phyloP scores from a whole-genome alignment of 1,139 yeast species.

The Suhomyces chickasaworum region DNA sequence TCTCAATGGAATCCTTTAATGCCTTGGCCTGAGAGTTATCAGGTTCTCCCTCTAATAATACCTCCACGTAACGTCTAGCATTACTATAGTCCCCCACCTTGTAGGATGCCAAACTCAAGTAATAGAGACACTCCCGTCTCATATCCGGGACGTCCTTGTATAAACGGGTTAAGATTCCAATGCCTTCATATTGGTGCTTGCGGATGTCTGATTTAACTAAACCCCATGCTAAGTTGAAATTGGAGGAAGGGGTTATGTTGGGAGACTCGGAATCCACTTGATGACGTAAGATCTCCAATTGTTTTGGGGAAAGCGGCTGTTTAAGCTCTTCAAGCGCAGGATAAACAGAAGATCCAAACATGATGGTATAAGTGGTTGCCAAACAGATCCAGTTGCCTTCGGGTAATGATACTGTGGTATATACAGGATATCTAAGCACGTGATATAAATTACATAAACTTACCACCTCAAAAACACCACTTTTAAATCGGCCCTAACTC shows the following conservation, averaged over 20 bases:
- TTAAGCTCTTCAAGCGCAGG: constrained; percentile 48
- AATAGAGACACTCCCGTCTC: constrained; percentile 87
- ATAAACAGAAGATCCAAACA: constrained; percentile 21
- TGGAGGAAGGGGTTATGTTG: constrained; percentile 75
- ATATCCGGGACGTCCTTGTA: constrained; percentile 79
- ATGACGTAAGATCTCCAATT: constrained; percentile 69
- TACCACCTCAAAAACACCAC: too few species aligned
- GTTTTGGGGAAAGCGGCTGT: constrained; percentile 69
- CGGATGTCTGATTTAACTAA: constrained; percentile 67
- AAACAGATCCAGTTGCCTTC: constrained; percentile 1
- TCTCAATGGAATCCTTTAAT: constrained; percentile 76
- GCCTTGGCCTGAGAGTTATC: constrained; percentile 75
- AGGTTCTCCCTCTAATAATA: constrained; percentile 77
- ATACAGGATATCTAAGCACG: neutral
- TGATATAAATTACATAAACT: too few species aligned
- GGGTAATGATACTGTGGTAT: neutral
- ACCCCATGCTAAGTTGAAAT: constrained; percentile 97
- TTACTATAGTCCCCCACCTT: constrained; percentile 85
- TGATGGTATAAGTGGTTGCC: constrained; percentile 2
- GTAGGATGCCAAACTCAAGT: constrained; percentile 83
- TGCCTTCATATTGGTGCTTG: constrained; percentile 75
- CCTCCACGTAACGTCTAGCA: constrained; percentile 84
- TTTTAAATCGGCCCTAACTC: too few species aligned
- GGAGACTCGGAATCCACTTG: constrained; percentile 86
- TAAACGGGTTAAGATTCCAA: constrained; percentile 70